phyloP scores from a whole-genome alignment of 2,329 filamentous ascomycete genomes.

The Ceratocystiopsis brevicomis region DNA sequence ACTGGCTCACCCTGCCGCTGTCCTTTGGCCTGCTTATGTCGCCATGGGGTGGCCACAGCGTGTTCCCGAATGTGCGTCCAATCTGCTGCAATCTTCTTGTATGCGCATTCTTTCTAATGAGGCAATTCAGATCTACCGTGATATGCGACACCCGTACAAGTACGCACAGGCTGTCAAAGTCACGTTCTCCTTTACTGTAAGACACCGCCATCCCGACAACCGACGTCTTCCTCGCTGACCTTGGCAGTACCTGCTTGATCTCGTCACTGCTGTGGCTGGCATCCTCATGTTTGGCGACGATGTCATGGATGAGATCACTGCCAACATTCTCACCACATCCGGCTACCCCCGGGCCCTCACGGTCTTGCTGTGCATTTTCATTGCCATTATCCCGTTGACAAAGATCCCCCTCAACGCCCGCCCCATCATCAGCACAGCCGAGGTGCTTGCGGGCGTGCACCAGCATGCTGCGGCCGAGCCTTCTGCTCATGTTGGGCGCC shows the following conservation, averaged over 20 bases:
- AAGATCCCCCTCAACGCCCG: conserved; percentile 86
- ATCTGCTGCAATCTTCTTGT: not conserved
- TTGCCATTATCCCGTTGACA: conserved; percentile 83
- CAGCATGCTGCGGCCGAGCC: conserved; percentile 16
- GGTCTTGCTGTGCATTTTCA: conserved; percentile 66
- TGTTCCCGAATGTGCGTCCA: conserved; percentile 54
- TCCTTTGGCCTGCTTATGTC: conserved; percentile 83
- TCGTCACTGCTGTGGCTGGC: conserved; percentile 63
- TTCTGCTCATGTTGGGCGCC: too few species aligned
- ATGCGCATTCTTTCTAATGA: not conserved
- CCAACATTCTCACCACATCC: conserved; percentile 59
- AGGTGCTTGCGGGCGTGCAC: conserved; percentile 62
- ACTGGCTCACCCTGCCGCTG: conserved; percentile 74
- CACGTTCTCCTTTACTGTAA: conserved; percentile 12
- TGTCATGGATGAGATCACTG: conserved; percentile 78
- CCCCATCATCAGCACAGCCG: conserved; percentile 70
- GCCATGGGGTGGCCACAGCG: conserved; percentile 42
- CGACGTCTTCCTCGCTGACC: too few species aligned
- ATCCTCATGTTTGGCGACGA: conserved; percentile 86
- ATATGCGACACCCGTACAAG: conserved; percentile 59
- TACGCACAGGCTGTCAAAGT: conserved; percentile 31
- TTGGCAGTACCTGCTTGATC: conserved; percentile 54
- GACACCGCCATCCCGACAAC: conserved; percentile 10
- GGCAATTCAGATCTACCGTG: conserved; percentile 32
- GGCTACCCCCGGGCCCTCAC: conserved; percentile 59